phyloP scores from a whole-genome alignment of 2,329 filamentous ascomycete genomes.

The Pseudogymnoascus sp. region DNA sequence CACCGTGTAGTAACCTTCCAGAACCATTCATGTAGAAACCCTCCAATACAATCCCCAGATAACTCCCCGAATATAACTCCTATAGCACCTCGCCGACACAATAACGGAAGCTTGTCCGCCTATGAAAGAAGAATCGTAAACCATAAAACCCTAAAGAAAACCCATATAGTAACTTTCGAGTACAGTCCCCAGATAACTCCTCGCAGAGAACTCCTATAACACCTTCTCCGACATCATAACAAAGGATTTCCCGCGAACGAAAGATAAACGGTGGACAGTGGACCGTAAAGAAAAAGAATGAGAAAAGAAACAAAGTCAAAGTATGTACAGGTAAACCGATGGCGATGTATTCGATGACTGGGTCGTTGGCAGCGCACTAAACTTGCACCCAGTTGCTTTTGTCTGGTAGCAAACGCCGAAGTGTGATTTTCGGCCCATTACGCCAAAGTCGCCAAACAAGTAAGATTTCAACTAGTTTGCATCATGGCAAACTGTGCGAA shows the following conservation, averaged over 20 bases:
- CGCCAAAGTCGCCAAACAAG: neutral
- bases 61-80: neutral
- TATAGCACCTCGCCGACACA: neutral
- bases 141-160: neutral
- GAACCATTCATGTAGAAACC: neutral
- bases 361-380: neutral
- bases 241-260: neutral
- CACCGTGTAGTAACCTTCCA: neutral
- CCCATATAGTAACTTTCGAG: neutral
- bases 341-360: neutral
- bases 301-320: neutral
- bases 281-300: neutral
- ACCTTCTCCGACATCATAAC: neutral
- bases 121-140: neutral
- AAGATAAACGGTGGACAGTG: neutral
- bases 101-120: neutral
- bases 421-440: neutral
- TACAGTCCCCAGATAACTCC: neutral
- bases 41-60: neutral
- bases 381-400: neutral
- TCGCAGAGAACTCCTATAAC: neutral
- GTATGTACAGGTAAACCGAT: neutral
- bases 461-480: neutral
- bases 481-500: neutral
- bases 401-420: neutral